Conservation (phyloP, 2,329 filamentous ascomycete species). For the Cercospora sojina region DNA sequence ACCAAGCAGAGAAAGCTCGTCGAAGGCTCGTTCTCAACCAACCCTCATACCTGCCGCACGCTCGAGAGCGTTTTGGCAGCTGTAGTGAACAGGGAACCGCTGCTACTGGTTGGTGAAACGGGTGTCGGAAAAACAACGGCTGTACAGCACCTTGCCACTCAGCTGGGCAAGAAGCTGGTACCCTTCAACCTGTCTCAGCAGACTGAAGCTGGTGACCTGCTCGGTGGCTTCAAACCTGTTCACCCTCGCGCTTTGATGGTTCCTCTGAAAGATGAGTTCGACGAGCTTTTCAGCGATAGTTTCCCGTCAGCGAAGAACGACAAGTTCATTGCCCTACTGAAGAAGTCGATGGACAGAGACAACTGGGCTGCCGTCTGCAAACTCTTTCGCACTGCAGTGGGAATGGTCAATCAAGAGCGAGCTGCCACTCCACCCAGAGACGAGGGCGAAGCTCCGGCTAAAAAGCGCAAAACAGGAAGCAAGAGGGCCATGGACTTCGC, state of each 20-base stretch:
- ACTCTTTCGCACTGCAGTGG: conserved; percentile 83
- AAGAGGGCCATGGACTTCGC: conserved; percentile 49
- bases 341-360: conserved; percentile 73
- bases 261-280: conserved; percentile 90
- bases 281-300: conserved; percentile 80
- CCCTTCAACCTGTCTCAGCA: conserved; percentile 97
- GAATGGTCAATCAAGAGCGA: conserved; percentile 69
- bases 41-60: conserved; percentile 76
- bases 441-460: conserved; percentile 61
- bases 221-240: conserved; percentile 95
- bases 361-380: conserved; percentile 86
- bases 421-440: conserved; percentile 49
- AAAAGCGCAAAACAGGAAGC: conserved; percentile 65
- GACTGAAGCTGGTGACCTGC: conserved; percentile 91
- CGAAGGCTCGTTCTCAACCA: conserved; percentile 76
- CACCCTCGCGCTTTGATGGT: conserved; percentile 84
- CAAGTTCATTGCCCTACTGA: conserved; percentile 77
- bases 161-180: conserved; percentile 80
- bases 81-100: conserved; percentile 79
- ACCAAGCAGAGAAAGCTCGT: conserved; percentile 15
- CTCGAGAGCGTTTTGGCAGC: conserved; percentile 86
- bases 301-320: conserved; percentile 88
- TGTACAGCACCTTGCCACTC: conserved; percentile 84
- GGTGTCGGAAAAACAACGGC: conserved; percentile 98
- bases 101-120: conserved; percentile 95